Percentiles rank a stretch among this genome's conserved stretches.
These are phyloP conservation scores for Fusarium sp. DNA, from an alignment of 2,329 filamentous ascomycete genomes.

Conservation along the genomic window DNA sequence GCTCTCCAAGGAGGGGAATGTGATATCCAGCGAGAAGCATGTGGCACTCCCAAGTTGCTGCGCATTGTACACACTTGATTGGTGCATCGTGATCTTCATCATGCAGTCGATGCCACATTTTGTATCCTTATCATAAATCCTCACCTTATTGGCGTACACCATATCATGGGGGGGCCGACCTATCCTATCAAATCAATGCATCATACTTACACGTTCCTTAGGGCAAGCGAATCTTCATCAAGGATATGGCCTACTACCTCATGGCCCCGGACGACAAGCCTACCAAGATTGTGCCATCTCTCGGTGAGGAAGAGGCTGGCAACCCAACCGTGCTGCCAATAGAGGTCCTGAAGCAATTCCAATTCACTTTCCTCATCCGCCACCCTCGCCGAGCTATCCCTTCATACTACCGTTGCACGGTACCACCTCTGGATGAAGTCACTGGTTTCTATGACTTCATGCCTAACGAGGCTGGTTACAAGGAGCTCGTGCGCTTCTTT, in stretches of 20 bases:
- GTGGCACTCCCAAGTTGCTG: constrained; percentile 11
- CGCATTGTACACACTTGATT: neutral
- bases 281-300: constrained; percentile 81
- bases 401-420: constrained; percentile 93
- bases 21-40: constrained; percentile 14
- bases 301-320: constrained; percentile 73
- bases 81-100: constrained; percentile 3
- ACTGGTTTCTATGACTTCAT: constrained; percentile 92
- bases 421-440: constrained; percentile 83
- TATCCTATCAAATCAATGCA: neutral
- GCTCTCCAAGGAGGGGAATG: constrained; percentile 24
- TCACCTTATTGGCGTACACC: neutral
- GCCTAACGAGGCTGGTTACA: constrained; percentile 89
- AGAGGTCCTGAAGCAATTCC: constrained; percentile 80
- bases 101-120: constrained; percentile 10
- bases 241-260: constrained; percentile 96
- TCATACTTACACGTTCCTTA: constrained; percentile 55
- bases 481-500: constrained; percentile 87
- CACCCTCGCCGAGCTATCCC: constrained; percentile 93
- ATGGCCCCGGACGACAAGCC: constrained; percentile 78
- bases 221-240: constrained; percentile 96
- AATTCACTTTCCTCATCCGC: constrained; percentile 97
- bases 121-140: constrained; percentile 12
- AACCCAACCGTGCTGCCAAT: constrained; percentile 90
- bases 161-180: constrained; percentile 2